phyloP scores from a whole-genome alignment of 495 filamentous ascomycete species.

The Emericellopsis terricola region DNA sequence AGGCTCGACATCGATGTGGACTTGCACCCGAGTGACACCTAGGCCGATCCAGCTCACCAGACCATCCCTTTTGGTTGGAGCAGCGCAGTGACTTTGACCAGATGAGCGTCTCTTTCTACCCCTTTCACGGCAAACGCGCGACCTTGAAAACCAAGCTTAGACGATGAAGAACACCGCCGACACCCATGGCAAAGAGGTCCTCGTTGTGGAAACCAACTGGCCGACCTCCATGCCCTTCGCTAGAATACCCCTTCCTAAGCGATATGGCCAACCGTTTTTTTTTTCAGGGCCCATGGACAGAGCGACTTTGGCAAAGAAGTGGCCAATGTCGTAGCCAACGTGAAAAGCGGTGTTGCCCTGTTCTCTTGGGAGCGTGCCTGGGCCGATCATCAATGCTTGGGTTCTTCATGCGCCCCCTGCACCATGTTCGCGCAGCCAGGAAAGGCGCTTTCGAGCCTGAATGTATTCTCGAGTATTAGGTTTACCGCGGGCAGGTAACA shows the following conservation, averaged over 20 bases:
- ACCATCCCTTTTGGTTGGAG: constrained; percentile 43
- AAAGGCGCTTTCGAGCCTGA: constrained; percentile 13
- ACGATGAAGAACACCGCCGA: constrained; percentile 39
- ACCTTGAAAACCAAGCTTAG: constrained; percentile 34
- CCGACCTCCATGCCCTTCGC: constrained; percentile 38
- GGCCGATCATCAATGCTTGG: constrained; percentile 43
- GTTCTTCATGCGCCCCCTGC: constrained; percentile 28
- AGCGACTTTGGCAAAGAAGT: constrained; percentile 36
- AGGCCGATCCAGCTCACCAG: constrained; percentile 27
- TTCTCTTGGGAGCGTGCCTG: constrained; percentile 63
- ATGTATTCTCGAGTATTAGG: constrained; percentile 13
- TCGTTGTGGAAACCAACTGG: constrained; percentile 53
- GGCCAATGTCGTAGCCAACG: constrained; percentile 31
- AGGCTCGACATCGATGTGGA: constrained; percentile 50
- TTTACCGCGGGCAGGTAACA: too few species aligned
- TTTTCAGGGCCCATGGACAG: constrained; percentile 39
- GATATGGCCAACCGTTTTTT: constrained; percentile 39
- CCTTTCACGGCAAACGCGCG: constrained; percentile 39
- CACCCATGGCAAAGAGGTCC: constrained; percentile 38
- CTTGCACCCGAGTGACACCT: constrained; percentile 55
- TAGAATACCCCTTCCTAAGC: constrained; percentile 35
- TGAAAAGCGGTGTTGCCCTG: constrained; percentile 32
- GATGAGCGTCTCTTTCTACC: constrained; percentile 56
- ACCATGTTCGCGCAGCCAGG: constrained; percentile 23
- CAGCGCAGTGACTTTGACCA: constrained; percentile 46